Conservation (phyloP, 2,329 filamentous ascomycete species). For the Rhytidhysteron rufulum region DNA sequence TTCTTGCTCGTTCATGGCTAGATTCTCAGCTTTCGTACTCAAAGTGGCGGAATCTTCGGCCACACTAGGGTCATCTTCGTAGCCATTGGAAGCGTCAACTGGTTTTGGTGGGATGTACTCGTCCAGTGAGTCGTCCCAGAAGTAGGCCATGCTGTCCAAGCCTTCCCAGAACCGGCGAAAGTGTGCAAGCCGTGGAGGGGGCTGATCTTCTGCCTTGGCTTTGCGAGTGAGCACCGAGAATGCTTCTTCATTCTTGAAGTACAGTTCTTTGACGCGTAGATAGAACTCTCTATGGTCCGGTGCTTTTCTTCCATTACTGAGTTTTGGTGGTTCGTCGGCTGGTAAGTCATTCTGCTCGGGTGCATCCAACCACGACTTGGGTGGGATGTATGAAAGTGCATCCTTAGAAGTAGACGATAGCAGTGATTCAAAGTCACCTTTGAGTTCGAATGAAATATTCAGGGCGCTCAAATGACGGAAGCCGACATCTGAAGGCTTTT, state of each 20-base stretch:
- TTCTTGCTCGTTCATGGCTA: constrained; percentile 16
- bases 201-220: constrained; percentile 41
- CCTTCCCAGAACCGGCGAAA: constrained; percentile 59
- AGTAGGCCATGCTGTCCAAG: constrained; percentile 57
- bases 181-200: constrained; percentile 51
- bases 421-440: constrained; percentile 38
- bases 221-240: constrained; percentile 54
- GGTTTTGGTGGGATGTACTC: constrained; percentile 44
- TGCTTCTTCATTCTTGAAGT: constrained; percentile 53
- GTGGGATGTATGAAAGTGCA: constrained; percentile 36
- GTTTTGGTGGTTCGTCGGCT: constrained; percentile 17
- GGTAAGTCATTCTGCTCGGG: constrained; percentile 25
- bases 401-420: constrained; percentile 30
- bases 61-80: constrained; percentile 2
- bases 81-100: constrained; percentile 7
- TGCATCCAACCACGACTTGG: constrained; percentile 28
- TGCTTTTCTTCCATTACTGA: constrained; percentile 48
- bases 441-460: constrained; percentile 38
- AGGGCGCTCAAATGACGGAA: constrained; percentile 37
- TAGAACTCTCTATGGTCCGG: constrained; percentile 49
- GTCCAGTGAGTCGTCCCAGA: constrained; percentile 60
- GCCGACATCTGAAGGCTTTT: constrained; percentile 40
- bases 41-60: constrained; percentile 6
- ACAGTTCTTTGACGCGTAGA: constrained; percentile 48
- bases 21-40: constrained; percentile 10